Conservation (phyloP, 768 basidiomycete genomes). For the Erythrobasidium yunnanense region DNA sequence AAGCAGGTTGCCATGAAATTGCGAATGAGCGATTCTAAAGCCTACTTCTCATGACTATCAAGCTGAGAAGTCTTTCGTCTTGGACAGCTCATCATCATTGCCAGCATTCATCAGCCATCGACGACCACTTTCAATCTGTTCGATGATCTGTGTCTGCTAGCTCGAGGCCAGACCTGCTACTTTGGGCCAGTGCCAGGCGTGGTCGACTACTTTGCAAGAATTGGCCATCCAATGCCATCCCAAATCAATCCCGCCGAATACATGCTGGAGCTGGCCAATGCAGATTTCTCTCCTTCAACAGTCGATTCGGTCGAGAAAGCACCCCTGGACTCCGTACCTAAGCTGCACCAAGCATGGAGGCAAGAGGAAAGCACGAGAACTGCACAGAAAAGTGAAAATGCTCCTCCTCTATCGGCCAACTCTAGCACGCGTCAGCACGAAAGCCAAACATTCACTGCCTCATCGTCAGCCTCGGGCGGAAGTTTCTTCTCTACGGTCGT, state of each 20-base stretch:
- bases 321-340: no score
- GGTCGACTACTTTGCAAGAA: conserved; percentile 41
- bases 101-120: conserved; percentile 60
- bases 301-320: no score
- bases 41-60: conserved; percentile 29
- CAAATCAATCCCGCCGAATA: conserved; percentile 53
- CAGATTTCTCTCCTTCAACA: conserved; percentile 36
- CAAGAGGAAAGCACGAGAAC: no score
- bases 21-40: conserved; percentile 37
- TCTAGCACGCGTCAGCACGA: no score
- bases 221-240: conserved; percentile 40
- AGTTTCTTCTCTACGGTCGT: no score
- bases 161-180: conserved; percentile 49
- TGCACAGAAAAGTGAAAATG: no score
- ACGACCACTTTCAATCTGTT: conserved; percentile 55
- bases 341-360: no score
- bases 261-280: conserved; percentile 50
- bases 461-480: no score
- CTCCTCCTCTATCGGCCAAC: no score
- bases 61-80: conserved; percentile 43
- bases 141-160: conserved; percentile 52
- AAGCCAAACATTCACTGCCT: no score
- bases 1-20: background rate
- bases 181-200: conserved; percentile 42
- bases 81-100: conserved; percentile 52